phyloP scores from a whole-genome alignment of 2,329 filamentous ascomycete species.

The Macroventuria anomochaeta region DNA sequence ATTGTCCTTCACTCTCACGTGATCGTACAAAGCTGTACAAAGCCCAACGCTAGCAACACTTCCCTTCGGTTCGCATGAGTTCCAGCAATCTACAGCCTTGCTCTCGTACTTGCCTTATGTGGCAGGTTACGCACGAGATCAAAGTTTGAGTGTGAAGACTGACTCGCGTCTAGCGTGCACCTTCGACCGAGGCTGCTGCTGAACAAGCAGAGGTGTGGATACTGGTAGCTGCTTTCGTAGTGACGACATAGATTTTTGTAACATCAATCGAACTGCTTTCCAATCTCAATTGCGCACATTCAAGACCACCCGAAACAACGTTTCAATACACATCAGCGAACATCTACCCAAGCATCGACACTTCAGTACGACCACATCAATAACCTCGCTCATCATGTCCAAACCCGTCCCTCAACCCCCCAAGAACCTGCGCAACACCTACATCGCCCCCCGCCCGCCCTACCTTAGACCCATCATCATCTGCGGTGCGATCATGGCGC shows the following conservation, averaged over 20 bases:
- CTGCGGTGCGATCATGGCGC: conserved; percentile 34
- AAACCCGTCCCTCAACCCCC: conserved; percentile 3
- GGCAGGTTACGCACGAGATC: conserved; percentile 26
- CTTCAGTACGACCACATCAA: neutral
- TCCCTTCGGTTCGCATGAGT: conserved; percentile 32
- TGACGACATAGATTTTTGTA: neutral
- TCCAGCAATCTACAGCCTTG: conserved; percentile 40
- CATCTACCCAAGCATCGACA: neutral
- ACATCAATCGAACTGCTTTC: neutral
- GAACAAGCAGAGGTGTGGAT: conserved; percentile 1
- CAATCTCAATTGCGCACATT: neutral
- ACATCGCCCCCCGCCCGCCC: conserved; percentile 20
- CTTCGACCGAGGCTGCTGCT: conserved; percentile 1
- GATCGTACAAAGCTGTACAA: conserved; percentile 25
- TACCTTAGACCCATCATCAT: conserved; percentile 31
- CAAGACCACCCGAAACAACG: neutral
- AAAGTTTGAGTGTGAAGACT: neutral
- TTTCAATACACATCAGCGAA: no score
- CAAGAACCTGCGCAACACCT: conserved; percentile 29
- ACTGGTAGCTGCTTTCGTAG: neutral
- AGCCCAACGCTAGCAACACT: conserved; percentile 9
- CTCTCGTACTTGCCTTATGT: conserved; percentile 27
- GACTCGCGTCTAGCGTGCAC: neutral
- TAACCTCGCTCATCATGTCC: neutral
- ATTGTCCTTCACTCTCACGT: conserved; percentile 18